phyloP scores from a whole-genome alignment of 768 basidiomycete genomes.

The Mycena haematopus region DNA sequence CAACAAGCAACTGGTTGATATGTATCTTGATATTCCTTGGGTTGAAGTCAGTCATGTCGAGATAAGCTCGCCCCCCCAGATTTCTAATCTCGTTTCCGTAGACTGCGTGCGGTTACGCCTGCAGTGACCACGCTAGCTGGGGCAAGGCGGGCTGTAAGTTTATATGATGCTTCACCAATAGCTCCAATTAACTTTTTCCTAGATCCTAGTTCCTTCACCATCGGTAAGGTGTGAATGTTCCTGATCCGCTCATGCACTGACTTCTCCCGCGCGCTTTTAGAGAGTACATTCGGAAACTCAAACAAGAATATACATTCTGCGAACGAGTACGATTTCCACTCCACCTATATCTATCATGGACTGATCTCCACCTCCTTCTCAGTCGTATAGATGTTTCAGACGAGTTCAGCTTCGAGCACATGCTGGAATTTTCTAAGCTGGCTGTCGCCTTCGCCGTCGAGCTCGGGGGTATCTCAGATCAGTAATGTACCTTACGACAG shows the following conservation, averaged over 20 bases:
- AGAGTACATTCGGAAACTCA: conserved; percentile 76
- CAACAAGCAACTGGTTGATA: conserved; percentile 77
- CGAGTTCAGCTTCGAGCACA: conserved; percentile 91
- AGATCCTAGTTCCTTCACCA: conserved; percentile 80
- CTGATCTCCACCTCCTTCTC: conserved; percentile 28
- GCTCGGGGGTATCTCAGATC: conserved; percentile 58
- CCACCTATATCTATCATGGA: conserved; percentile 14
- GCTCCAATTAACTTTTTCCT: no score
- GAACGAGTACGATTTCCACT: conserved; percentile 68
- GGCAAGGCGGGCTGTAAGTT: conserved; percentile 70
- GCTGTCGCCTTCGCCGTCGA: conserved; percentile 83
- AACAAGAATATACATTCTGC: conserved; percentile 85
- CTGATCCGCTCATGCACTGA: conserved; percentile 27
- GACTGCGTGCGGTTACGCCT: conserved; percentile 83
- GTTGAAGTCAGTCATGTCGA: conserved; percentile 53
- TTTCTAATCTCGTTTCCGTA: conserved; percentile 36
- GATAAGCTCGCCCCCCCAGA: conserved; percentile 25
- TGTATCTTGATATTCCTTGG: conserved; percentile 85
- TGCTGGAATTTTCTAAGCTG: conserved; percentile 88
- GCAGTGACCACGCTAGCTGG: conserved; percentile 67
- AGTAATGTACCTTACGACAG: conserved; percentile 9
- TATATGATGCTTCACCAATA: no score
- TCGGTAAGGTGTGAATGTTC: conserved; percentile 55
- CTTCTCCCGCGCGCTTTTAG: conserved; percentile 37
- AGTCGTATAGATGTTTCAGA: conserved; percentile 85